Conservation (phyloP, 73 alveolate species). For the Paramecium caudatum region DNA sequence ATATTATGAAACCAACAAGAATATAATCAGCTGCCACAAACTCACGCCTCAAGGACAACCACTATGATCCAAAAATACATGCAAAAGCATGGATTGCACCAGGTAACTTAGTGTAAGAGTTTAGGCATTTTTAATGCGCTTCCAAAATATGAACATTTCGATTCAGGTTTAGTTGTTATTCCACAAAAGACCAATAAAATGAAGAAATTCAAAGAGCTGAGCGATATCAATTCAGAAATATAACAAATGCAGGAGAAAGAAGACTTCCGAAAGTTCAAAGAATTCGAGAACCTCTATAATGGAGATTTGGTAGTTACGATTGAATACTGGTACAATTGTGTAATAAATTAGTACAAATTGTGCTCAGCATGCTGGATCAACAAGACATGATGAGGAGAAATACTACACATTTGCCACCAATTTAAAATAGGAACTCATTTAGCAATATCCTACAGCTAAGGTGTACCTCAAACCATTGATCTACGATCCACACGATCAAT, state of each 20-base stretch:
- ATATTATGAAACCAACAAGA: conserved; percentile 63
- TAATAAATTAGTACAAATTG: conserved; percentile 75
- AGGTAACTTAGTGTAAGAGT: background rate
- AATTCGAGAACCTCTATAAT: conserved; percentile 68
- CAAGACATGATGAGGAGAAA: conserved; percentile 82
- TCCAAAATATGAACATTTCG: conserved; percentile 66
- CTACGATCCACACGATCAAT: conserved; percentile 70
- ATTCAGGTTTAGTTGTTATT: conserved; percentile 57
- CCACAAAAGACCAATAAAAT: background rate
- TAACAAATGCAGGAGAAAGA: background rate
- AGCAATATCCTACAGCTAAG: conserved; percentile 78
- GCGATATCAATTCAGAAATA: conserved; percentile 45
- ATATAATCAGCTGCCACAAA: conserved; percentile 52
- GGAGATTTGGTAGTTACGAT: conserved; percentile 75
- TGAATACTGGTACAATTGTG: conserved; percentile 72
- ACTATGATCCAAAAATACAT: conserved; percentile 58
- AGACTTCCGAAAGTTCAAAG: conserved; percentile 69
- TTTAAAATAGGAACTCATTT: conserved; percentile 72
- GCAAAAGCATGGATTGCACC: conserved; percentile 65
- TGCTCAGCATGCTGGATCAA: conserved; percentile 71
- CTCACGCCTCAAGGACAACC: conserved; percentile 53
- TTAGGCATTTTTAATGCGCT: conserved; percentile 39
- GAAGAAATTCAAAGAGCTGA: conserved; percentile 34
- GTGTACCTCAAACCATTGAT: conserved; percentile 78
- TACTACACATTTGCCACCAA: conserved; percentile 73